Base-by-base conservation (phyloP, 768 basidiomycete species). In the Podaxis sp. region DNA sequence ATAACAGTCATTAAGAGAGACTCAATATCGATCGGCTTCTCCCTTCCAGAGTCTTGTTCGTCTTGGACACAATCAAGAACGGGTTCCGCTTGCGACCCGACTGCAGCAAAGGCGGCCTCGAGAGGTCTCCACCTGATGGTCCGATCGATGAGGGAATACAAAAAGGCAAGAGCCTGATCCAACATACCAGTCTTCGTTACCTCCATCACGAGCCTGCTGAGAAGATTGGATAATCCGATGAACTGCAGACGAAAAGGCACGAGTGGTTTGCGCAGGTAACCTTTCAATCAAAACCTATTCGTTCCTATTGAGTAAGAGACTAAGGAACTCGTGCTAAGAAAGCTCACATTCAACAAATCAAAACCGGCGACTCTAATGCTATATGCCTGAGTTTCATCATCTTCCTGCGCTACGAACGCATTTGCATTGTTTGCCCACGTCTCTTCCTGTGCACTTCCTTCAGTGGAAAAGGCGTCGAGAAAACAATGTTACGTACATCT, bases 391-490 rank as follows among this genome's bases (percentile, higher is more conserved):
- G 88, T 88, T 64, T 96, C 94, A 64, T 98, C 96, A 58, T 97
- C 94, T 69, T 98, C 96, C 70, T 98, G 94, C 25, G 90, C 89
- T 33, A 98, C 88, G 69, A 98, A 98, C 2, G 90, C 86, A 67
- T 98, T 98, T 3, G 93, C 87, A 67, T 97, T 91, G 57, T 81
- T 85, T 2, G 86, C 84, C 96, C 96, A 98, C 15, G 86, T 89
- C 33, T 95, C 93, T 70, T 95, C 94, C 94, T 98, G 64, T 12
- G 51, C 46, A 22, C 33, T 29, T 41, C 54, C 43, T 29, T 27
- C 62, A 58, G 54, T 64, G 61, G 36, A 57, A 58, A 33, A n/a
- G 22, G 41, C 19, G 47, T 15, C 6, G 4, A 1, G 62, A 17
- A 38, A 66, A 27, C 43, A 24, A 61, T 22, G 5, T 22, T 6